Evolutionary conservation across 345 rosid genomes (phyloP).

Genomic region (Populus deltoides): DNA sequence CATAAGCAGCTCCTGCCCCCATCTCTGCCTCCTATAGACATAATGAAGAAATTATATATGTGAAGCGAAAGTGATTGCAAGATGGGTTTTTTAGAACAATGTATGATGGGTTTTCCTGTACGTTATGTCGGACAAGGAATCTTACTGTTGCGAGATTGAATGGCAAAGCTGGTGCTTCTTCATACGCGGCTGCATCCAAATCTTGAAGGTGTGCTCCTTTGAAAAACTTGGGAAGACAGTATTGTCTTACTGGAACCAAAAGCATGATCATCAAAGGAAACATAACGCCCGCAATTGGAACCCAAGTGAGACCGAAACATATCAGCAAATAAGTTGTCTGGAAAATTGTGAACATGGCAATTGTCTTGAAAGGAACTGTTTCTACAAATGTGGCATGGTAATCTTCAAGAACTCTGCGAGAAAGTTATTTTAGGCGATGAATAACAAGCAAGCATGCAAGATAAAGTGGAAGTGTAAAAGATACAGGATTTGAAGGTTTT

Average conservation of each 20-base stretch:
- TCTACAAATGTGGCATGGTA: slow-evolving; percentile 31
- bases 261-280: slow-evolving; percentile 39
- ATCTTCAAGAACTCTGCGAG: slow-evolving; percentile 31
- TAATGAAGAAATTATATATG: not conserved
- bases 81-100: not conserved
- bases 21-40: slow-evolving; percentile 24
- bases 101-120: not conserved
- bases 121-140: not conserved
- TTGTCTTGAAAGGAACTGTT: slow-evolving; percentile 31
- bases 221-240: slow-evolving; percentile 29
- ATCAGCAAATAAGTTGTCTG: slow-evolving; percentile 22
- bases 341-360: slow-evolving; percentile 26
- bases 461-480: not conserved
- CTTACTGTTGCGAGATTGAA: slow-evolving; percentile 30
- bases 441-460: not conserved
- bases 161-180: slow-evolving; percentile 34
- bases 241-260: slow-evolving; percentile 32
- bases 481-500: not conserved
- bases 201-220: slow-evolving; percentile 33
- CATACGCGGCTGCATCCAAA: slow-evolving; percentile 32
- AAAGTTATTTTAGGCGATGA: not conserved
- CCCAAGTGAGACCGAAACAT: slow-evolving; percentile 36
- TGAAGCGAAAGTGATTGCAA: not conserved
- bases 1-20: slow-evolving; percentile 17
- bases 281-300: slow-evolving; percentile 33